Percentiles rank a stretch among this genome's conserved stretches.
Evolutionary conservation across 2,329 filamentous ascomycete species (phyloP).

Genomic region (Tolypocladium ophioglossoides): DNA sequence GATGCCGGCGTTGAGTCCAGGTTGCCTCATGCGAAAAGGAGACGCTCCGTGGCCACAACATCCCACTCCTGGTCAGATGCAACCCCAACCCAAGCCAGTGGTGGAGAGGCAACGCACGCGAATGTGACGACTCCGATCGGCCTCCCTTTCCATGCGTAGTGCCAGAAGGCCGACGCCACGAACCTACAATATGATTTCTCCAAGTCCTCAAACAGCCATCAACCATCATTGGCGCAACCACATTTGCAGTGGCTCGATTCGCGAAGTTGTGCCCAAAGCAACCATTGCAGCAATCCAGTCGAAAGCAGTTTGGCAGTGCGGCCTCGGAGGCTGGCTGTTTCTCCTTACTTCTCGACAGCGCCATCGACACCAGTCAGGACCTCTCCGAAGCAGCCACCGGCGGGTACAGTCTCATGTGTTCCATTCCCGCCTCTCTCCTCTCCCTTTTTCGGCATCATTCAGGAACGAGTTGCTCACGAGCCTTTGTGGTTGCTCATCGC

Average conservation of each 20-base stretch:
- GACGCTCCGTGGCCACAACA: slow-evolving; percentile 2
- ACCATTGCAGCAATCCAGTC: neutral
- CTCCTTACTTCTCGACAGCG: slow-evolving; percentile 21
- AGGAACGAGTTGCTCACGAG: slow-evolving; percentile 64
- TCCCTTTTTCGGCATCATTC: slow-evolving; percentile 64
- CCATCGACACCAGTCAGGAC: slow-evolving; percentile 7
- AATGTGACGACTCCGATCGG: slow-evolving; percentile 4
- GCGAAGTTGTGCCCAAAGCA: neutral
- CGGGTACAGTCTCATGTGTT: slow-evolving; percentile 40
- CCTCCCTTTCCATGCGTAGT: neutral
- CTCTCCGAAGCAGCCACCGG: slow-evolving; percentile 21
- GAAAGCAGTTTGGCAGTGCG: neutral
- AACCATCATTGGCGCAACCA: neutral
- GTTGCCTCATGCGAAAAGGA: neutral
- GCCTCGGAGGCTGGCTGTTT: slow-evolving; percentile 5
- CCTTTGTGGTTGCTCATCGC: slow-evolving; percentile 76
- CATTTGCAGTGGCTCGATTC: neutral
- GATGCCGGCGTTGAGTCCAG: neutral
- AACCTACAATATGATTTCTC: neutral
- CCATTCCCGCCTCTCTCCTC: slow-evolving; percentile 59
- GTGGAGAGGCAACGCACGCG: neutral
- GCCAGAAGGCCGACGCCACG: neutral
- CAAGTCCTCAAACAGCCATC: neutral
- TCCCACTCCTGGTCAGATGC: slow-evolving; percentile 18
- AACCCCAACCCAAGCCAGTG: neutral